Evolutionary conservation across 768 basidiomycete genomes (phyloP).

Genomic region (Hysterangium stoloniferum): DNA sequence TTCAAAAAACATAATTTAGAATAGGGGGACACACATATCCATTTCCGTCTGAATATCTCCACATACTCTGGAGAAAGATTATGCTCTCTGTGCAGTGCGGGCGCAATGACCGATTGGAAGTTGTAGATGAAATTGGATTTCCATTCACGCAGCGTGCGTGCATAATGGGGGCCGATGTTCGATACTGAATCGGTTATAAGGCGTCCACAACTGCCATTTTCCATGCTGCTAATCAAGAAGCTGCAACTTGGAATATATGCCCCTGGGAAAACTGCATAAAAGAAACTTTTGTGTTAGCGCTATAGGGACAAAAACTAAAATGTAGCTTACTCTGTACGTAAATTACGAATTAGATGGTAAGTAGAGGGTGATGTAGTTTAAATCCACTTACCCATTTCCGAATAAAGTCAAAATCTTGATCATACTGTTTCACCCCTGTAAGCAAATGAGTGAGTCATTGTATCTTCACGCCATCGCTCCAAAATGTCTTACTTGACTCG

Average conservation of each 20-base stretch:
- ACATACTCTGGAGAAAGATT: constrained; percentile 36
- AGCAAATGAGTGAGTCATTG: neutral
- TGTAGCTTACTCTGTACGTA: neutral
- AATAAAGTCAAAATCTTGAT: constrained; percentile 62
- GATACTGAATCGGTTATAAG: constrained; percentile 27
- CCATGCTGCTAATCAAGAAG: constrained; percentile 22
- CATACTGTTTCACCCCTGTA: constrained; percentile 46
- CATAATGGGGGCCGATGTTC: constrained; percentile 32
- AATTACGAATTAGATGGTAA: constrained; percentile 2
- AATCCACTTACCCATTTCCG: constrained; percentile 70
- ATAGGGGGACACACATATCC: constrained; percentile 21
- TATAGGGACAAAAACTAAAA: neutral
- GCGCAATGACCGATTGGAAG: constrained; percentile 23
- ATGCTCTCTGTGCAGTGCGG: constrained; percentile 22
- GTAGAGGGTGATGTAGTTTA: constrained; percentile 12
- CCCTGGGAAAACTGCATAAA: constrained; percentile 29
- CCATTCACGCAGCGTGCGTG: constrained; percentile 32
- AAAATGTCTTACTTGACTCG: constrained; percentile 46
- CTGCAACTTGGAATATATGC: constrained; percentile 30
- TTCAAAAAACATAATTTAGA: neutral
- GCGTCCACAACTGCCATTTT: constrained; percentile 22
- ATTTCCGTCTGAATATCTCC: constrained; percentile 34
- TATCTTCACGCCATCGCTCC: neutral
- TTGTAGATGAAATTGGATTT: constrained; percentile 23
- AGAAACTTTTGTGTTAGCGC: neutral